Percentiles rank a stretch among this genome's conserved stretches.
phyloP scores from a whole-genome alignment of 2,329 filamentous ascomycete species.

The Dactylonectria estremocensis region DNA sequence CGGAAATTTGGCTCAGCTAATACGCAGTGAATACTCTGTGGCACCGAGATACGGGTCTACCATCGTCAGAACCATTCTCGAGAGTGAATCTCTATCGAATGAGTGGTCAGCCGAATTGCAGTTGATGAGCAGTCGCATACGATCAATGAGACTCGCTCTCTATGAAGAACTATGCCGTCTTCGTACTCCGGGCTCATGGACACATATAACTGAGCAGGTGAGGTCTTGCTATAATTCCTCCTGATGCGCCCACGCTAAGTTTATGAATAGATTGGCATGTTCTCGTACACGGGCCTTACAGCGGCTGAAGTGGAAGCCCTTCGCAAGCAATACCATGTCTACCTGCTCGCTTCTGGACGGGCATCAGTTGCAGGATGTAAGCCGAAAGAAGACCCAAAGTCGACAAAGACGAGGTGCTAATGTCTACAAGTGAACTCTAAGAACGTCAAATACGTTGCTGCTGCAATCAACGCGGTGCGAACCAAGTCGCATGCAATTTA shows the following conservation, averaged over 20 bases:
- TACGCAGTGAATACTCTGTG: slow-evolving; percentile 97
- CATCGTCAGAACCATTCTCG: slow-evolving; percentile 88
- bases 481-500: slow-evolving; percentile 6
- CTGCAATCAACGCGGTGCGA: slow-evolving; percentile 84
- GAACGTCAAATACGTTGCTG: slow-evolving; percentile 94
- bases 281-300: slow-evolving; percentile 88
- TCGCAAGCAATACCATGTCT: slow-evolving; percentile 79
- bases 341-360: slow-evolving; percentile 66
- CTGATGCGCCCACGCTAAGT: slow-evolving; percentile 14
- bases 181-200: slow-evolving; percentile 90
- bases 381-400: slow-evolving; percentile 71
- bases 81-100: slow-evolving; percentile 82
- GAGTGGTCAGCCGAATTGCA: slow-evolving; percentile 93
- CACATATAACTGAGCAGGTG: slow-evolving; percentile 88
- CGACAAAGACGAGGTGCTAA: slow-evolving; percentile 53
- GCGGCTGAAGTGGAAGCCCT: slow-evolving; percentile 81
- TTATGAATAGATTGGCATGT: slow-evolving; percentile 89
- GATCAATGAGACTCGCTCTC: slow-evolving; percentile 86
- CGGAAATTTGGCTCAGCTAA: slow-evolving; percentile 69
- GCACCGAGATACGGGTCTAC: slow-evolving; percentile 93
- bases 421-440: slow-evolving; percentile 71
- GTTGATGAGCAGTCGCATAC: slow-evolving; percentile 96
- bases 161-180: slow-evolving; percentile 86
- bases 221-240: background rate
- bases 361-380: slow-evolving; percentile 41